Evolutionary conservation across 495 filamentous ascomycete species (phyloP).

Genomic region (Penicillium mononematosum): DNA sequence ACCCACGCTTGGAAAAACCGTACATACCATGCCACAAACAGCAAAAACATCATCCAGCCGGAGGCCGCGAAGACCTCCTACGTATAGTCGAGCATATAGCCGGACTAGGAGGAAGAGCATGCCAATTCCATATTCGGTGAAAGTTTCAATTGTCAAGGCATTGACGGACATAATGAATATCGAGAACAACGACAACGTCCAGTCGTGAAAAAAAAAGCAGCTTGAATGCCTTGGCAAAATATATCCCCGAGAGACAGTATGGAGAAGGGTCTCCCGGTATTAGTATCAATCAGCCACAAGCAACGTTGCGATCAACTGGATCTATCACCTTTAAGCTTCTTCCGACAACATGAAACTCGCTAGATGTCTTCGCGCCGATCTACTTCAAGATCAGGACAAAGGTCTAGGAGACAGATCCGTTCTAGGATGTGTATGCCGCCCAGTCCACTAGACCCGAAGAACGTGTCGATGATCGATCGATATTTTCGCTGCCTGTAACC

Average conservation of each 20-base stretch:
- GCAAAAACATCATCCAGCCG: conserved; percentile 27
- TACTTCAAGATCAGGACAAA: background rate
- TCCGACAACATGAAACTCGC: background rate
- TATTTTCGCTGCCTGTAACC: background rate
- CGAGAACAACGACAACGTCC: background rate
- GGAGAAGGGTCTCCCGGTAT: background rate
- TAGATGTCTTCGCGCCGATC: background rate
- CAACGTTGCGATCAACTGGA: background rate
- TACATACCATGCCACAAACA: conserved; percentile 23
- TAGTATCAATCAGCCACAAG: background rate
- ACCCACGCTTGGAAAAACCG: background rate
- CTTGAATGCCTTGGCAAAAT: background rate
- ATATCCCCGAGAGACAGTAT: background rate
- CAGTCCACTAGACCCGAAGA: background rate
- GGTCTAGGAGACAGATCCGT: background rate
- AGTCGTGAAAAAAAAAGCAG: background rate
- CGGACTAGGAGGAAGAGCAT: conserved; percentile 21
- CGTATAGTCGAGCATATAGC: conserved; percentile 17
- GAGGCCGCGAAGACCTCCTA: conserved; percentile 19
- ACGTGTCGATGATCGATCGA: background rate
- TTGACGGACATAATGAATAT: conserved; percentile 12
- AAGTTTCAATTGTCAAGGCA: conserved; percentile 16
- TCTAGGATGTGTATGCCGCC: background rate
- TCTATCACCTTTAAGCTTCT: background rate
- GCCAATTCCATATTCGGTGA: conserved; percentile 28